phyloP scores from a whole-genome alignment of 768 basidiomycete species.

The Baorangia bicolor region DNA sequence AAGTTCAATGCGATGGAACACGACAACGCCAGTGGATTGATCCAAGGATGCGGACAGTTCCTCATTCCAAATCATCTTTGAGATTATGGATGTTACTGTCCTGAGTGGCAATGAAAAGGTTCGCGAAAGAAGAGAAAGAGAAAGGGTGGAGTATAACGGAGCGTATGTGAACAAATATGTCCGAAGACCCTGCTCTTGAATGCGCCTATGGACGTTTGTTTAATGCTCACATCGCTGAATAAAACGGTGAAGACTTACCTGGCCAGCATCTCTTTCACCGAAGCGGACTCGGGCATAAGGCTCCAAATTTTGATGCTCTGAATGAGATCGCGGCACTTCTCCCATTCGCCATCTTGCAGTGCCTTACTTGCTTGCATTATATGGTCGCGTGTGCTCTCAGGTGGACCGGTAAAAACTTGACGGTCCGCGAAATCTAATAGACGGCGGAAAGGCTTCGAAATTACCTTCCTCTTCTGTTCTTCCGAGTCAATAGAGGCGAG shows the following conservation, averaged over 20 bases:
- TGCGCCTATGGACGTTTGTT: slow-evolving; percentile 59
- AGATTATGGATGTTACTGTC: slow-evolving; percentile 79
- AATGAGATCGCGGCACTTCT: slow-evolving; percentile 88
- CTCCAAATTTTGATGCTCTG: slow-evolving; percentile 98
- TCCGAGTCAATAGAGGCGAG: slow-evolving; percentile 94
- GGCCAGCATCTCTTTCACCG: slow-evolving; percentile 93
- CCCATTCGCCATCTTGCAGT: slow-evolving; percentile 95
- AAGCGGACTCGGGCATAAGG: slow-evolving; percentile 84
- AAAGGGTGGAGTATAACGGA: slow-evolving; percentile 88
- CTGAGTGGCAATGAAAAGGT: slow-evolving; percentile 85
- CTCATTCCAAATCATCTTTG: slow-evolving; percentile 99
- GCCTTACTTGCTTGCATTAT: slow-evolving; percentile 99
- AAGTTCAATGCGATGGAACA: slow-evolving; percentile 91
- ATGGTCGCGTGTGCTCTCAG: slow-evolving; percentile 98
- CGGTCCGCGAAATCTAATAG: slow-evolving; percentile 95
- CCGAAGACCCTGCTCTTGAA: slow-evolving; percentile 95
- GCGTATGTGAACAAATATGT: slow-evolving; percentile 98
- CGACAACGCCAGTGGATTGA: slow-evolving; percentile 83
- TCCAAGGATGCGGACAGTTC: slow-evolving; percentile 92
- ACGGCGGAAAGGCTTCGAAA: slow-evolving; percentile 96
- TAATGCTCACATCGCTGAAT: not conserved
- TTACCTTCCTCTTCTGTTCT: slow-evolving; percentile 87
- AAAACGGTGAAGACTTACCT: slow-evolving; percentile 52
- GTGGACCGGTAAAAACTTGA: slow-evolving; percentile 96
- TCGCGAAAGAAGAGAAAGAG: slow-evolving; percentile 79